These are phyloP conservation scores for Chloris gayana DNA, from an alignment of 176 grass and related monocot species.

Conservation along the genomic window DNA sequence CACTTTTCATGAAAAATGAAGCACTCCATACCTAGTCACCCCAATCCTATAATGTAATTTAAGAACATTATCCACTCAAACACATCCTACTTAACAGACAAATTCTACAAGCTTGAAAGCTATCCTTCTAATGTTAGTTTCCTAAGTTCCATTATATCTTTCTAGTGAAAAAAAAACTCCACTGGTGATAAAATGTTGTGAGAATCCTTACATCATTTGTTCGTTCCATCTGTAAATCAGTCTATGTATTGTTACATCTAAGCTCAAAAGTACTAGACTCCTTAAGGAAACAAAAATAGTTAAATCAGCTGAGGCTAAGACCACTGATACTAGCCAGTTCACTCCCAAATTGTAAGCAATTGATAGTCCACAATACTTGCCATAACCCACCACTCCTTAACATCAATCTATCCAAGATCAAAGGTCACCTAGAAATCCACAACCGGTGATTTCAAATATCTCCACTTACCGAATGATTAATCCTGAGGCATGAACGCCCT, in stretches of 20 bases:
- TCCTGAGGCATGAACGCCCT: not conserved
- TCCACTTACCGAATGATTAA: not conserved
- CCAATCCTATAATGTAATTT: constrained; percentile 13
- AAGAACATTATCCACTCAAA: not conserved
- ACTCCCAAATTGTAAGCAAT: not conserved
- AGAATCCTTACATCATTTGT: constrained; percentile 3
- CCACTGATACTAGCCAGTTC: not conserved
- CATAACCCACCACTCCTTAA: not conserved
- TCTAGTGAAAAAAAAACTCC: not conserved
- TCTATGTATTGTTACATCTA: not conserved
- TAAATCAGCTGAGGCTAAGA: not conserved
- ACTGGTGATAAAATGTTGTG: not conserved
- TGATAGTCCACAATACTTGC: not conserved
- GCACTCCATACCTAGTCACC: not conserved
- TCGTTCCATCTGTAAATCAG: not conserved
- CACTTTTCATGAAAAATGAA: not conserved
- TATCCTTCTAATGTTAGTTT: not conserved
- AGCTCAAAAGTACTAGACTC: not conserved
- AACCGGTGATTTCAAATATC: not conserved
- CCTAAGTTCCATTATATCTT: not conserved
- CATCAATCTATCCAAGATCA: not conserved
- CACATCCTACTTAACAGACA: not conserved
- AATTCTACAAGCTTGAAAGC: not conserved
- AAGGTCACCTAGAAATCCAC: not conserved
- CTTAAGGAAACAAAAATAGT: not conserved